A percentile compares a stretch with the other conserved stretches of the same genome.
Conservation (phyloP, 1,284 basidiomycete genomes). For the Sporisorium sorghi region DNA sequence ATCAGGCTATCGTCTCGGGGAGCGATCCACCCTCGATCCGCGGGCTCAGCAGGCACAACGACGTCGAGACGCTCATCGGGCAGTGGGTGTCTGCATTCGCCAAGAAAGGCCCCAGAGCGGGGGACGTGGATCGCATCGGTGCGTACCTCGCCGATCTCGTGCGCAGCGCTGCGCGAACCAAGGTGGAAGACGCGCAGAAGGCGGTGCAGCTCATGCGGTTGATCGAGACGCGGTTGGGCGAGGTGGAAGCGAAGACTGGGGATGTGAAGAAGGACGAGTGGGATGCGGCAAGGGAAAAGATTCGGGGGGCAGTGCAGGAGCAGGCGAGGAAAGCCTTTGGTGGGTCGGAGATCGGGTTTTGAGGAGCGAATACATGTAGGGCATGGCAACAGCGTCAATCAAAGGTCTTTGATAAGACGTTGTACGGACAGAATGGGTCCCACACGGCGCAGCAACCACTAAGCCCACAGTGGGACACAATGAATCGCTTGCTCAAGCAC, state of each 20-base stretch:
- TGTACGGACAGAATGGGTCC: no score
- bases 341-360: constrained; percentile 23
- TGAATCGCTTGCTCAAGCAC: no score
- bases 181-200: constrained; percentile 31
- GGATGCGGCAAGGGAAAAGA: constrained; percentile 16
- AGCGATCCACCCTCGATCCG: constrained; percentile 24
- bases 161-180: neutral
- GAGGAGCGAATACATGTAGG: no score
- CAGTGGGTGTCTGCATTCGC: constrained; percentile 51
- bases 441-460: no score
- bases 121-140: constrained; percentile 51
- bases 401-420: no score
- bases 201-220: constrained; percentile 17
- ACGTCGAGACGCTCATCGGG: constrained; percentile 27
- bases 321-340: constrained; percentile 12
- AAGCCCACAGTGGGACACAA: no score
- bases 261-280: constrained; percentile 14
- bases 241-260: neutral
- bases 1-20: neutral
- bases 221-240: constrained; percentile 7
- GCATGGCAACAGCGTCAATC: no score
- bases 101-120: constrained; percentile 35
- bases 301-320: constrained; percentile 14
- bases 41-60: constrained; percentile 26
- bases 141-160: constrained; percentile 28